A percentile compares a stretch with the other conserved stretches of the same genome.
phyloP scores from a whole-genome alignment of 73 alveolate genomes.

The Paramecium biaurelia region DNA sequence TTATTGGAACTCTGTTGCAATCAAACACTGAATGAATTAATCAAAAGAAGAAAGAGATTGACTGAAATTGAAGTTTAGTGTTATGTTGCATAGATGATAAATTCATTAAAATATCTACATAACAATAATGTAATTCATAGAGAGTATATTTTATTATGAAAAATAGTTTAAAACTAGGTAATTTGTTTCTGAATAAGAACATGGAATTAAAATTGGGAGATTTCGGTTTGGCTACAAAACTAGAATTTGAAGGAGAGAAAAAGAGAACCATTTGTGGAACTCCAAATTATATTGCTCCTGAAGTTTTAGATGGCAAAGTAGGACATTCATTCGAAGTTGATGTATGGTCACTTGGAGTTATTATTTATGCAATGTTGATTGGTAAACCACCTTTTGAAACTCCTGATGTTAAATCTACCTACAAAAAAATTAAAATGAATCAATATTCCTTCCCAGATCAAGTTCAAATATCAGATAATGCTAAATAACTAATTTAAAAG shows the following conservation, averaged over 20 bases:
- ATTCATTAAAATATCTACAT: conserved; percentile 83
- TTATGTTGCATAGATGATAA: conserved; percentile 81
- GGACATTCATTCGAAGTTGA: conserved; percentile 85
- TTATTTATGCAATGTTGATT: conserved; percentile 74
- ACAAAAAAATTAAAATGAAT: conserved; percentile 86
- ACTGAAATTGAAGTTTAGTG: conserved; percentile 95
- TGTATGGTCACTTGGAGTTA: conserved; percentile 87
- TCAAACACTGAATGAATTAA: conserved; percentile 90
- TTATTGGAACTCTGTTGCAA: conserved; percentile 90
- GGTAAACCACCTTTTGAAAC: conserved; percentile 94
- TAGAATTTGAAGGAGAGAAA: conserved; percentile 89
- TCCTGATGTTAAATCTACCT: conserved; percentile 88
- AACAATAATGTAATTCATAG: conserved; percentile 77
- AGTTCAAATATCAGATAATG: conserved; percentile 88
- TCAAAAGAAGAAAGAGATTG: conserved; percentile 91
- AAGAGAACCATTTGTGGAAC: conserved; percentile 96
- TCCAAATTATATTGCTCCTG: conserved; percentile 94
- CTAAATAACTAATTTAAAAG: conserved; percentile 81
- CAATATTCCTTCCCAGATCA: conserved; percentile 90
- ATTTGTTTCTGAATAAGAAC: conserved; percentile 85
- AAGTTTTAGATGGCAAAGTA: conserved; percentile 75
- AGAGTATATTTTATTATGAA: conserved; percentile 66
- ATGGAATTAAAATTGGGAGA: conserved; percentile 88
- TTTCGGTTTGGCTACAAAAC: conserved; percentile 94
- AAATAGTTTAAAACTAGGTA: conserved; percentile 82